Evolutionary conservation across 768 basidiomycete species (phyloP), one percentile per base, ranked within the genome.

Genomic region (Psilocybe subaeruginosa): DNA sequence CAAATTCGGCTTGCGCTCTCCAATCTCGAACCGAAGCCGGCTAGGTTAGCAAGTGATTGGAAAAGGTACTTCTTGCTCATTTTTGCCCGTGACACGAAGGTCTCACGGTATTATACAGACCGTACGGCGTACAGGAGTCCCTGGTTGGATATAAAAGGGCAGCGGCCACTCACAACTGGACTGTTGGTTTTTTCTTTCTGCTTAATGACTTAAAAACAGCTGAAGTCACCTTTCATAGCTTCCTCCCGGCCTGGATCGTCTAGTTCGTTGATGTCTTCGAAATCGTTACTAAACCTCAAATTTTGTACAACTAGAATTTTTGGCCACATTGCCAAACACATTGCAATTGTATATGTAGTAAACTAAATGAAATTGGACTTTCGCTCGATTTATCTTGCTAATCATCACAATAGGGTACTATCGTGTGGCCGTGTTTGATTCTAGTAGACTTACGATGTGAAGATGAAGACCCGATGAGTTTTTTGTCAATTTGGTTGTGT

Each of bases 1-100:
- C 88, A 90, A 70, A 89, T 91, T 64, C 86, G 81, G 63, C 76
- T 90, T 41, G 89, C 89, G 0, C 84, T 91, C 30, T 89, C 86
- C 0, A 89, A 87, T 64, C 75, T 85, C 2, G 87, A 89, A 9
- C 88, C 89, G 0, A 72, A 76, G 12, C 88, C 87, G 12, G 89
- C 88, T 2, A 78, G 88, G 41, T 74, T 91, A 49, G 78, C 83
- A 29, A 3, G 55, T 2, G 73, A 82, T 62, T 89, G 86, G 84
- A 67, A 83, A 49, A 69, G 66, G 87, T 78, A 61, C 23, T 17
- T 14, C 6, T 43, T n/a, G 6, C n/a, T 43, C 11, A 14, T 43
- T 5, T n/a, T 16, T 43, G 41, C 4, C 14, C 41, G 14, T 43
- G 7, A 29, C 33, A 66, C 71, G 41, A 35, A n/a, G 61, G 19